Conservation (phyloP, 2,329 filamentous ascomycete genomes). For the Diaporthe sp. region DNA sequence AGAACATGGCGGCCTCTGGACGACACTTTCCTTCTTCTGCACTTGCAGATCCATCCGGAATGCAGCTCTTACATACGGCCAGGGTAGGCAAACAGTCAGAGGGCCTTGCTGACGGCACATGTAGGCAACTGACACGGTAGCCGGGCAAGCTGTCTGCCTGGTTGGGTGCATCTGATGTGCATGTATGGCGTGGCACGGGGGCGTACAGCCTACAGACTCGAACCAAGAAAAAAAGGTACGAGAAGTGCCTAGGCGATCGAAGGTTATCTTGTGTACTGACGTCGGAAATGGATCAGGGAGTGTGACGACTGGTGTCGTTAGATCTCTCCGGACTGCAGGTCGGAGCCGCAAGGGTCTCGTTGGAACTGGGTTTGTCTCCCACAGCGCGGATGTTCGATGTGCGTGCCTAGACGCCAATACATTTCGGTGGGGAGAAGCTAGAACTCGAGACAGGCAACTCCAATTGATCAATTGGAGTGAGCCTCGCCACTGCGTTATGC, state of each 20-base stretch:
- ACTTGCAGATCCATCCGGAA: constrained; percentile 22
- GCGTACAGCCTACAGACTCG: constrained; percentile 34
- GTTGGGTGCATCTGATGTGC: constrained; percentile 31
- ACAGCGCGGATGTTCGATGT: background rate
- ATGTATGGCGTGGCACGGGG: constrained; percentile 33
- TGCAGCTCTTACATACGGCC: background rate
- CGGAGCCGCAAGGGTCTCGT: constrained; percentile 33
- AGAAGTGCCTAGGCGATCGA: constrained; percentile 23
- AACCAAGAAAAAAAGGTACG: constrained; percentile 6
- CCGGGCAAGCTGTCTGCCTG: constrained; percentile 33
- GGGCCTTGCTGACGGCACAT: constrained; percentile 31
- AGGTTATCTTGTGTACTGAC: constrained; percentile 23
- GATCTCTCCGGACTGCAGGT: constrained; percentile 28
- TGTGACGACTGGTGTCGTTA: constrained; percentile 5
- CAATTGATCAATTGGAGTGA: constrained; percentile 38
- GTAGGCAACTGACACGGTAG: constrained; percentile 10
- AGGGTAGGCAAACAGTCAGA: constrained; percentile 20
- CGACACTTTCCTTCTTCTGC: constrained; percentile 6
- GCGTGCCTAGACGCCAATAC: constrained; percentile 21
- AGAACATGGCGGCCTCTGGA: constrained; percentile 17
- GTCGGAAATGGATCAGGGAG: background rate
- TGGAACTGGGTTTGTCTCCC: background rate
- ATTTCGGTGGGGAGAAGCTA: constrained; percentile 18
- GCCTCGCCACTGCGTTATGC: constrained; percentile 25
- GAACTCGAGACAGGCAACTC: constrained; percentile 26